Evolutionary conservation across 106 monocot genomes (phyloP).

Genomic region (Ottelia alismoides): DNA sequence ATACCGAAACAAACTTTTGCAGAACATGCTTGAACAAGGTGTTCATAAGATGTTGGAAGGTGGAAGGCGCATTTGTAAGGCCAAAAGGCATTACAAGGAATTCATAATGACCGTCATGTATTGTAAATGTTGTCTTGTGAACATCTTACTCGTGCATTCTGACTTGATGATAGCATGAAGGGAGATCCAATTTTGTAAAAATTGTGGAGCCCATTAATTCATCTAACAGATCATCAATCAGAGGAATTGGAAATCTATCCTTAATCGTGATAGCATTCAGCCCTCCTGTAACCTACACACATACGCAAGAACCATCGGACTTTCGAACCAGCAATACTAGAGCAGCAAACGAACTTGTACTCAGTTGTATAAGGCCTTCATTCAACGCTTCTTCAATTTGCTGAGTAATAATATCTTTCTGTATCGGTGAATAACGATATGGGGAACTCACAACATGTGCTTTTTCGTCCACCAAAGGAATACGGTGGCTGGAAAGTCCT

Average conservation of each 20-base stretch:
- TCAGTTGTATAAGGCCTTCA: too few relatives aligned
- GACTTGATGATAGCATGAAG: neutral
- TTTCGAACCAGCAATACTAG: neutral
- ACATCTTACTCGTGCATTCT: neutral
- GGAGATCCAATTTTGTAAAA: constrained; percentile 1
- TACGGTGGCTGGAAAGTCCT: too few relatives aligned
- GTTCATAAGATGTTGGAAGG: constrained; percentile 1
- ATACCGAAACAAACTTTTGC: neutral
- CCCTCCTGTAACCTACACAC: constrained; percentile 1
- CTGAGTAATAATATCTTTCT: too few relatives aligned
- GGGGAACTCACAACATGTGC: too few relatives aligned
- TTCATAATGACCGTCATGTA: constrained; percentile 3
- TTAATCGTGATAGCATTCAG: constrained; percentile 1
- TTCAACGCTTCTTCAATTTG: too few relatives aligned
- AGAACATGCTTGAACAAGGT: neutral
- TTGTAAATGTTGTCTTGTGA: constrained; percentile 2
- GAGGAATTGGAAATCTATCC: constrained; percentile 3
- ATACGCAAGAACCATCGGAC: neutral
- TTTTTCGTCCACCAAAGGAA: too few relatives aligned
- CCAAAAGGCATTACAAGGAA: constrained; percentile 6
- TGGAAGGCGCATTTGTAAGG: neutral
- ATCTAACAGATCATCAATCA: neutral
- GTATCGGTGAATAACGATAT: too few relatives aligned
- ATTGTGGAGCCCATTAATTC: neutral
- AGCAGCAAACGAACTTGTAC: neutral